Evolutionary conservation across 352 stramenopile species (phyloP), one percentile per base, ranked within the genome.

Genomic region (Pythium guiyangense): DNA sequence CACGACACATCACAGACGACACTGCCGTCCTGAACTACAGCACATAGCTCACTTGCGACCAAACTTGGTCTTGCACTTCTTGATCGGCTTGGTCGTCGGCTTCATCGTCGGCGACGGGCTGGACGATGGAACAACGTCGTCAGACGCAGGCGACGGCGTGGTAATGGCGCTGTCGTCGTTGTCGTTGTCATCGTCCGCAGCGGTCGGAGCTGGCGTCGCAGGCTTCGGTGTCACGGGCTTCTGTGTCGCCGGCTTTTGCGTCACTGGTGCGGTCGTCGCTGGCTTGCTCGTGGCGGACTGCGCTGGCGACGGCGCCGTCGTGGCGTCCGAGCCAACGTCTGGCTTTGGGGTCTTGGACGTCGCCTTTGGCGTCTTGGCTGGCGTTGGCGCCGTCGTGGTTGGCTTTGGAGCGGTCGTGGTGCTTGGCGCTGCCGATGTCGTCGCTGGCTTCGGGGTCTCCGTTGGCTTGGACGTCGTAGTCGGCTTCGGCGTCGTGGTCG

Each of bases 381-480:
- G 34, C 47, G 54, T 57, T 56, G 39, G 26, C 12, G 50, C 54
- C 39, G 50, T 43, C 2, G 51, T 26, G 8, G 42, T n/a, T 25
- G 58, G 34, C 25, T 42, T 46, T 22, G 31, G 31, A 9, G 31
- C 31, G 31, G 49, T 18, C 3, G 42, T 34, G 3, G 35, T 9
- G 25, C 34, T 27, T 27, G 51, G 26, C 9, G 64, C 31, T 14
- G 53, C 57, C 22, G 63, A 8, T 6, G 59, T 57, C 0, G 63
- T 27, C 0, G 55, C n/a, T 29, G 52, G 52, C 40, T 58, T 58
- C 43, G 55, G 47, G 3, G 50, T 40, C 37, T 49, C 20, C 26
- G 55, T 42, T 6, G 65, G 17, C 26, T 59, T 63, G 22, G 64
- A 11, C 12, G 59, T 57, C 0, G 62, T 40, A 0, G 54, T 35